These are phyloP conservation scores for Orbilia javanica DNA, from an alignment of 2,329 filamentous ascomycete species.

Conservation along the genomic window DNA sequence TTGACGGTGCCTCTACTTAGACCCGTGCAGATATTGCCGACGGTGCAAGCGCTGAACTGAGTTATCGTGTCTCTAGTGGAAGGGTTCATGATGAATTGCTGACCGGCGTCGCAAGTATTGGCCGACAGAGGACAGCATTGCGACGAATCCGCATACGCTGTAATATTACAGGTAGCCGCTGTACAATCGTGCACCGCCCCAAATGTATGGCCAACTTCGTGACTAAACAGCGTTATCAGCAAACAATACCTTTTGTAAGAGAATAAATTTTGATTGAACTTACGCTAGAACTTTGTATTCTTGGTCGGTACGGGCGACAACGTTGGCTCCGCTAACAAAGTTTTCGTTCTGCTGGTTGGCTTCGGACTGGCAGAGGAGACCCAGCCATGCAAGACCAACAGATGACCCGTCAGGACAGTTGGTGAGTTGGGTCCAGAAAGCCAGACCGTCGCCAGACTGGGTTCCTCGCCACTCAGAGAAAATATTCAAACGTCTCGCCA, in stretches of 20 bases:
- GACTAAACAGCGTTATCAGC: slow-evolving; percentile 64
- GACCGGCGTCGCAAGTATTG: slow-evolving; percentile 78
- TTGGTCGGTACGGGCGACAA: slow-evolving; percentile 83
- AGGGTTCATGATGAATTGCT: slow-evolving; percentile 95
- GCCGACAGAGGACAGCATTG: slow-evolving; percentile 82
- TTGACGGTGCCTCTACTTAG: slow-evolving; percentile 82
- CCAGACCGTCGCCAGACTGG: slow-evolving; percentile 81
- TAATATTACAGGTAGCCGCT: slow-evolving; percentile 64
- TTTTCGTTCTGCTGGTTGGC: slow-evolving; percentile 72
- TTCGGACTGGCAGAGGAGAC: slow-evolving; percentile 79
- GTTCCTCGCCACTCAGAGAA: slow-evolving; percentile 89
- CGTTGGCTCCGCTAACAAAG: slow-evolving; percentile 86
- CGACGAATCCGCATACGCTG: slow-evolving; percentile 63
- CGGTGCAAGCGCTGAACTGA: slow-evolving; percentile 85
- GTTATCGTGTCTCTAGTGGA: slow-evolving; percentile 80
- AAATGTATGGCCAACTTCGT: slow-evolving; percentile 94
- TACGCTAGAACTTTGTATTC: slow-evolving; percentile 94
- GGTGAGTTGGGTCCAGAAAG: slow-evolving; percentile 91
- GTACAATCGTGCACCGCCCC: slow-evolving; percentile 96
- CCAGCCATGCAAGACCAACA: slow-evolving; percentile 92
- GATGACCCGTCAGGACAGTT: slow-evolving; percentile 84
- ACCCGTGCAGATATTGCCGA: slow-evolving; percentile 94
- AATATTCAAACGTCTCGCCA: slow-evolving; percentile 82
- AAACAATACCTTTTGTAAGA: background rate
- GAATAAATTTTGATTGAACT: slow-evolving; percentile 22